Conservation (phyloP, 352 stramenopile genomes). For the Phytophthora cactorum region DNA sequence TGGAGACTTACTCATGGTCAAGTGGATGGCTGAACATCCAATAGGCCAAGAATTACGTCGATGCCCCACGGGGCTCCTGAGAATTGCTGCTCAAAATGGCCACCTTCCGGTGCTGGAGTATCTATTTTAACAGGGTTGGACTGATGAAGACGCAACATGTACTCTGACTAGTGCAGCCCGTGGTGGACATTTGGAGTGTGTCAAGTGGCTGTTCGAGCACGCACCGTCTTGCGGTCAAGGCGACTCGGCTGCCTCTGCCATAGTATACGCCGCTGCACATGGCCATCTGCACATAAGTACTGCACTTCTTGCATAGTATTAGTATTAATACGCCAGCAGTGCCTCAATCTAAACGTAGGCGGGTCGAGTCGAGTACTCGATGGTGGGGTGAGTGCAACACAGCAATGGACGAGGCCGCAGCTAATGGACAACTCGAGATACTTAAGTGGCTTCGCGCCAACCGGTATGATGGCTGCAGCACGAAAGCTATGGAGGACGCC, state of each 20-base stretch:
- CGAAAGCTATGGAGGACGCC: not conserved
- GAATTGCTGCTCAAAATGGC: no score
- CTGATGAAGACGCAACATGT: no score
- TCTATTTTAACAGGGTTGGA: no score
- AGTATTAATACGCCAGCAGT: not conserved
- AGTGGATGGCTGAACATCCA: no score
- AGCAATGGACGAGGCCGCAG: slow-evolving; percentile 3
- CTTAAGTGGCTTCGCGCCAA: not conserved
- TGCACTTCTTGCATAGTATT: slow-evolving; percentile 5
- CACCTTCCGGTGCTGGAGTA: no score
- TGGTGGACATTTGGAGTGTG: not conserved
- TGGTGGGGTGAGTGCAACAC: not conserved
- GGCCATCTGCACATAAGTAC: slow-evolving; percentile 1
- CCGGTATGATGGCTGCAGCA: not conserved
- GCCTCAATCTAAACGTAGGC: slow-evolving; percentile 2
- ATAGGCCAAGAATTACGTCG: no score
- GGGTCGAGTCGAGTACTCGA: not conserved
- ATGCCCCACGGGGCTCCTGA: no score
- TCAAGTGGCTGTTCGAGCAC: slow-evolving; percentile 11
- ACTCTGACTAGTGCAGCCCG: no score
- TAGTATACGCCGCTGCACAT: slow-evolving; percentile 4
- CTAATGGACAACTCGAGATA: slow-evolving; percentile 4
- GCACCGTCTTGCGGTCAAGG: not conserved
- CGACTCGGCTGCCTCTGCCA: not conserved
- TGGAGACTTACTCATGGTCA: no score